Evolutionary conservation across 2,329 filamentous ascomycete genomes (phyloP).

Genomic region (Pseudopyricularia javanii): DNA sequence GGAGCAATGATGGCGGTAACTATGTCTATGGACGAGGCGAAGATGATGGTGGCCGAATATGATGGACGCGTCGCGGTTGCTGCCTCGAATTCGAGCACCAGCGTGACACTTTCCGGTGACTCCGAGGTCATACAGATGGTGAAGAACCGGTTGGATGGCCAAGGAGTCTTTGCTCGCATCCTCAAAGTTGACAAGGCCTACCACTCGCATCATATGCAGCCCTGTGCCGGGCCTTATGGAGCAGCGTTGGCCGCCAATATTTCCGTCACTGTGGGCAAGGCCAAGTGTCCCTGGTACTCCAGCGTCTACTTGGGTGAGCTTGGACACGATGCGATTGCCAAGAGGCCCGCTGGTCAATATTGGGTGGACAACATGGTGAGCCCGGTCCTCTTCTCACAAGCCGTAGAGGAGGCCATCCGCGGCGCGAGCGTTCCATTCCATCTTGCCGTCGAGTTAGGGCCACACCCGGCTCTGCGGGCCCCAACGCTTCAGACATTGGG

Average conservation of each 20-base stretch:
- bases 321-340: neutral
- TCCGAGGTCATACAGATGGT: constrained; percentile 14
- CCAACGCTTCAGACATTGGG: constrained; percentile 7
- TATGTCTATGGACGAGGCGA: constrained; percentile 14
- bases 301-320: neutral
- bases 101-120: constrained; percentile 23
- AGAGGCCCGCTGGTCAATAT: constrained; percentile 2
- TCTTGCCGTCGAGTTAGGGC: constrained; percentile 18
- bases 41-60: constrained; percentile 13
- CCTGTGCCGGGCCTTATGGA: neutral
- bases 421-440: constrained; percentile 10
- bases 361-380: constrained; percentile 17
- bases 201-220: constrained; percentile 34
- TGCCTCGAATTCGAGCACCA: constrained; percentile 17
- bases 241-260: neutral
- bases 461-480: constrained; percentile 15
- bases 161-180: constrained; percentile 18
- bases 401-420: constrained; percentile 7
- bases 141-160: constrained; percentile 7
- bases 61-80: constrained; percentile 14
- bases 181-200: constrained; percentile 33
- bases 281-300: neutral
- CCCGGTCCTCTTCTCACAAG: constrained; percentile 13
- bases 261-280: neutral
- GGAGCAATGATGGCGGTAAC: constrained; percentile 23